Evolutionary conservation across 106 monocot species (phyloP), one percentile per base, ranked within the genome.

Genomic region (Apostasia ramifera): DNA sequence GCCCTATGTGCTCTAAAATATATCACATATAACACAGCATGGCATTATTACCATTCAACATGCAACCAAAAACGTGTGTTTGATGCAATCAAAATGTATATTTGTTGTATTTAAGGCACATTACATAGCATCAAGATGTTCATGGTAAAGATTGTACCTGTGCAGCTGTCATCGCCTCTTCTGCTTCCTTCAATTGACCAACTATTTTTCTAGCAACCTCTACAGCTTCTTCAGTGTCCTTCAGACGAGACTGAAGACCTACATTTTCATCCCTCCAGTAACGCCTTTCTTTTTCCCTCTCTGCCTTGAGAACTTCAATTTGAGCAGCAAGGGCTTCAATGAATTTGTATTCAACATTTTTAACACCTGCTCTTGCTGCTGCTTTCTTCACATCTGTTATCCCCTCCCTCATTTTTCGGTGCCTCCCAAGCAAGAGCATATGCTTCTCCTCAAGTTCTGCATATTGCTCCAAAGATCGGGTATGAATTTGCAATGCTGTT

Each of bases 381-480:
- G 80, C 81, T 70, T 70, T 79, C 77, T 89, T 89, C 68, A 89
- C 81, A 57, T 93, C 84, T 49, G 74, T 71, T 44, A 93, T 80
- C 2, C 93, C 93, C 57, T 93, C 93, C 47, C 71, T 84, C 11
- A 86, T 89, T 55, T 77, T 71, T n/a, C 86, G 68, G 62, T 93
- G 83, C 75, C 81, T 80, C 2, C 70, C 68, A 52, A 89, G 89
- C 58, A 93, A 75, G 40, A 61, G 43, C 68, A 89, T 86, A 65
- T 93, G 89, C 39, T 89, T 93, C 71, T 89, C 93, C 59, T 93
- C 78, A 74, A 93, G 86, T 37, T 93, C 93, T 47, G 93, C 89
- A 78, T 89, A 93, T 55, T 89, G 93, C 40, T 93, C 93, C 57
- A 93, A 75, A 64, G 86, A 86, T 39, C 86, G 71, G 15, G 89